Percentiles rank a stretch among this genome's conserved stretches.
These are phyloP conservation scores for Phyllosticta citribraziliensis DNA, from an alignment of 2,329 filamentous ascomycete species.

Conservation along the genomic window DNA sequence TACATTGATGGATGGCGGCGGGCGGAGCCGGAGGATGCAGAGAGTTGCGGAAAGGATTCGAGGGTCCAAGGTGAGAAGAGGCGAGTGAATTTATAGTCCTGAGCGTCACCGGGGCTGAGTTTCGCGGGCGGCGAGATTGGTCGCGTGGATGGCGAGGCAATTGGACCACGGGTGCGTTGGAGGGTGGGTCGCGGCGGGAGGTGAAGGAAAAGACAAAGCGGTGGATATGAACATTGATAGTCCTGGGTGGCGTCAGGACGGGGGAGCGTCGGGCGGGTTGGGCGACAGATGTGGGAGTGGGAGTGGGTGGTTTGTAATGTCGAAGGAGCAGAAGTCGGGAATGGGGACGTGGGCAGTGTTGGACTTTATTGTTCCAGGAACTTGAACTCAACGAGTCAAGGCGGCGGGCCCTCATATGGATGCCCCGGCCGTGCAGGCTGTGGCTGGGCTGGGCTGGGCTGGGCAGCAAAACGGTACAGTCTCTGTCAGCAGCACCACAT, in stretches of 20 bases:
- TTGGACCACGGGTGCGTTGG: slow-evolving; percentile 9
- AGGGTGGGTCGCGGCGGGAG: slow-evolving; percentile 24
- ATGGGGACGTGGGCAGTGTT: neutral
- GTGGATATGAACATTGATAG: slow-evolving; percentile 7
- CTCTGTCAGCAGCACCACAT: too few relatives aligned
- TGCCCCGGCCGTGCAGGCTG: neutral
- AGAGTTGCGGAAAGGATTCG: neutral
- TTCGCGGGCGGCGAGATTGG: slow-evolving; percentile 18
- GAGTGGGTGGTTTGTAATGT: neutral
- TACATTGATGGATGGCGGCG: slow-evolving; percentile 16
- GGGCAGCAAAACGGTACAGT: neutral
- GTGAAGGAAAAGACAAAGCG: slow-evolving; percentile 17
- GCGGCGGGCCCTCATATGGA: neutral
- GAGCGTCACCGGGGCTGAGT: slow-evolving; percentile 26
- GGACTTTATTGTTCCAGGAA: neutral
- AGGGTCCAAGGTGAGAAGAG: neutral
- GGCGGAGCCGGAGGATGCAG: slow-evolving; percentile 7
- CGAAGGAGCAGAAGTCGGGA: too few relatives aligned
- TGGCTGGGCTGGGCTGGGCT: neutral
- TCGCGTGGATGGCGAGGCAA: slow-evolving; percentile 15
- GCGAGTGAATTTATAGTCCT: slow-evolving; percentile 8
- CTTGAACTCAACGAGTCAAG: neutral
- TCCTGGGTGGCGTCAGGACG: slow-evolving; percentile 3
- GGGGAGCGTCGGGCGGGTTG: neutral
- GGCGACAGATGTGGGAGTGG: neutral